These are phyloP conservation scores for Cladophialophora exuberans DNA, from an alignment of 2,329 filamentous ascomycete genomes.

Conservation along the genomic window DNA sequence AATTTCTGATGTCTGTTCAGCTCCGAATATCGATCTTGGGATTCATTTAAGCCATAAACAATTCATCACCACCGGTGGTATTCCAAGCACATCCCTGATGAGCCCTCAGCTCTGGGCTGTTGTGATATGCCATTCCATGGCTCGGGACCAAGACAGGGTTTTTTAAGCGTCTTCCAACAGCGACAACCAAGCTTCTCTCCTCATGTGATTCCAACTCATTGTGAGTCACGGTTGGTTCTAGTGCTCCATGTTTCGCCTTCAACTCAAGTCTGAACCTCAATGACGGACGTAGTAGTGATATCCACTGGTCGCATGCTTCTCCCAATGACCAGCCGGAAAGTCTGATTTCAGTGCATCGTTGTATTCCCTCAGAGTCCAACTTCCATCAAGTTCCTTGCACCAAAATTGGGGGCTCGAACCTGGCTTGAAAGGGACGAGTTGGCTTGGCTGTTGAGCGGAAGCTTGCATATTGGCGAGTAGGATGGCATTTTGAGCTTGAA, in stretches of 20 bases:
- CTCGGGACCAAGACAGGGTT: background rate
- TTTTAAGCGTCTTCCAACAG: background rate
- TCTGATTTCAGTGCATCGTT: constrained; percentile 30
- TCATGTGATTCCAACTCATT: background rate
- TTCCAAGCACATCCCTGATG: background rate
- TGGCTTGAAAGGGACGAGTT: constrained; percentile 39
- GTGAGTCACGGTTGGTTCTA: background rate
- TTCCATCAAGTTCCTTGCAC: constrained; percentile 41
- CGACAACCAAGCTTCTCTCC: background rate
- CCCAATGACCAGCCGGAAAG: constrained; percentile 33
- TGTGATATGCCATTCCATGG: background rate
- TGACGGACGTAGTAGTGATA: constrained; percentile 34
- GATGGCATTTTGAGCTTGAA: constrained; percentile 37
- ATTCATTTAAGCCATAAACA: background rate
- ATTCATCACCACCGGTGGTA: background rate
- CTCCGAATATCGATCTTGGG: background rate
- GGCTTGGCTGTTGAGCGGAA: constrained; percentile 31
- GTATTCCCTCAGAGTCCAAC: constrained; percentile 39
- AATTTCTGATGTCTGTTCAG: background rate
- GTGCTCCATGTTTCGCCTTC: background rate
- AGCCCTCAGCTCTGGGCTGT: background rate
- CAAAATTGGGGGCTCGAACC: constrained; percentile 39
- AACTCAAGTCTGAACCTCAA: constrained; percentile 14
- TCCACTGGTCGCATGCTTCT: constrained; percentile 30
- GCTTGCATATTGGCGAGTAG: constrained; percentile 31